Conservation (phyloP, 345 rosid genomes). For the Rhizophora apiculata region DNA sequence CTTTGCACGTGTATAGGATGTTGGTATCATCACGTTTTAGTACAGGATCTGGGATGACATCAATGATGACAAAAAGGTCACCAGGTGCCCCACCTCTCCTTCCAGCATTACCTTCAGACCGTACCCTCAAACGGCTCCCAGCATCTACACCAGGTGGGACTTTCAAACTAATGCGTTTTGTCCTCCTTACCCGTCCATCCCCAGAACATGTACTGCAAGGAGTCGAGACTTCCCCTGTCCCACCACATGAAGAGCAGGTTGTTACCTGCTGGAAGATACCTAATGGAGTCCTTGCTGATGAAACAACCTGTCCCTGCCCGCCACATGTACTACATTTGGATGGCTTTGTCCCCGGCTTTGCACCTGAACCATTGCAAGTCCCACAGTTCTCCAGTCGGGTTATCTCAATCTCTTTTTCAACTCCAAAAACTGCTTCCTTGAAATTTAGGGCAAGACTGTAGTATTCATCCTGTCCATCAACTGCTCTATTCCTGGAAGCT, state of each 20-base stretch:
- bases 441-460: slow-evolving; percentile 71
- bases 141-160: slow-evolving; percentile 96
- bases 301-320: slow-evolving; percentile 95
- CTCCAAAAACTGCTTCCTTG: slow-evolving; percentile 93
- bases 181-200: slow-evolving; percentile 83
- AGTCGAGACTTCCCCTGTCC: slow-evolving; percentile 71
- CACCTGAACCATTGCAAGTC: slow-evolving; percentile 89
- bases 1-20: slow-evolving; percentile 80
- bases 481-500: slow-evolving; percentile 72
- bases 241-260: slow-evolving; percentile 82
- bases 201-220: slow-evolving; percentile 84
- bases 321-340: slow-evolving; percentile 82
- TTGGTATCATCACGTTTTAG: slow-evolving; percentile 85
- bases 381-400: slow-evolving; percentile 81
- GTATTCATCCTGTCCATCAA: slow-evolving; percentile 89
- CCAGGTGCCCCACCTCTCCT: slow-evolving; percentile 90
- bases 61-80: slow-evolving; percentile 79
- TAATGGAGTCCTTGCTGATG: slow-evolving; percentile 86
- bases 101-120: slow-evolving; percentile 95
- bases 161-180: slow-evolving; percentile 86
- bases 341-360: slow-evolving; percentile 79
- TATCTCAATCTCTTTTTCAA: slow-evolving; percentile 91
- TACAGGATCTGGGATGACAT: slow-evolving; percentile 78
- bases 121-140: slow-evolving; percentile 89
- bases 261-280: slow-evolving; percentile 98